Base-by-base conservation (phyloP, 169 alveolate species). In the Plasmodium relictum region DNA sequence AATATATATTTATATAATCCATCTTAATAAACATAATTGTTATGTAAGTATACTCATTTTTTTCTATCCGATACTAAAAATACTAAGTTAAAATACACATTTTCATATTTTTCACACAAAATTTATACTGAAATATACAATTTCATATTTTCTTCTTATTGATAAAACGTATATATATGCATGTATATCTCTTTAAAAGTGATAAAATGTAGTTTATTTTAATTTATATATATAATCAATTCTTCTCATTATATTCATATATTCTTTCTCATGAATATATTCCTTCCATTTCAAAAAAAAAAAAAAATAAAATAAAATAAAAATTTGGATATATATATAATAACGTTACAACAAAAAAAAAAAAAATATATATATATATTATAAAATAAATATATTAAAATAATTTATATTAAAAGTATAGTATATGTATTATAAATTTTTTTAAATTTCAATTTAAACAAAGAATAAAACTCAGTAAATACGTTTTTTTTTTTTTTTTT, bases 371-470 rank as follows among this genome's bases (percentile, higher is more conserved):
- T 0, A 56, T 37, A 70, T 16, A 22, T 45, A 22, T 41, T 70
- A 70, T 54, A 45, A 3, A 45, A 24, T 18, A 66, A 66, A 22
- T n/a, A 22, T 18, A 54, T 9, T 54, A 20, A 4, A 7, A 66
- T 22, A 31, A 31, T 31, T 31, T 56, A 8, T 20, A 7, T 39
- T 66, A n/a, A 66, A 31, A 10, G 74, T 6, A n/a, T 8, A 8
- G 58, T 45, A 37, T 31, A 6, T 39, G 74, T 41, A 16, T 16
- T 6, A 45, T 31, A 45, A 45, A 45, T 16, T 22, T 22, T 45
- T 54, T 70, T 70, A 70, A 70, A 70, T 22, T 54, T 20, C 63
- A 41, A 41, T 44, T 70, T 37, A 44, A 50, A 70, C 80, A 70
- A 70, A 70, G 45, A 70, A 45, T 14, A 63, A 45, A 24, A 14